These are phyloP conservation scores for Mitragyna speciosa DNA, from an alignment of 257 asterid genomes.

Conservation along the genomic window DNA sequence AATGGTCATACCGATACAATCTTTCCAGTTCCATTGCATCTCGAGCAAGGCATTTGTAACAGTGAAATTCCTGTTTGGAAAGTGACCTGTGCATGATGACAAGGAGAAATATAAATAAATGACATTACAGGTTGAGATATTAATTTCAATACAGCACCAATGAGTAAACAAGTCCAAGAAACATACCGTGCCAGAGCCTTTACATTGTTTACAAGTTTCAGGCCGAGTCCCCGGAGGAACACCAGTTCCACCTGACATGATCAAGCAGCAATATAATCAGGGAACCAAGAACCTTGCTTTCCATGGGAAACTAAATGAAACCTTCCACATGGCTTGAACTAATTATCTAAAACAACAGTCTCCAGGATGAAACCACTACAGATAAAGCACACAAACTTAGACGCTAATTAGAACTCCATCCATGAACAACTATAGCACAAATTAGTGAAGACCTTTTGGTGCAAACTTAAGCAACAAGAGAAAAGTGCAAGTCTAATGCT, in stretches of 20 bases:
- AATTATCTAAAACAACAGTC: neutral
- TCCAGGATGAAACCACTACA: neutral
- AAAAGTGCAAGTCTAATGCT: neutral
- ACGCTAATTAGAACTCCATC: neutral
- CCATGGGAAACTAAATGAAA: neutral
- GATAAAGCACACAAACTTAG: neutral
- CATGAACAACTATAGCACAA: no score
- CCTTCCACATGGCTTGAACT: neutral
- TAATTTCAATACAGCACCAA: neutral
- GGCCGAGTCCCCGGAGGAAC: slow-evolving; percentile 98
- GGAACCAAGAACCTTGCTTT: neutral
- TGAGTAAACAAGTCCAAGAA: slow-evolving; percentile 23
- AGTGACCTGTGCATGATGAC: slow-evolving; percentile 35
- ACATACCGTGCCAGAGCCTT: slow-evolving; percentile 87
- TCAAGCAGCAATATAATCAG: slow-evolving; percentile 8
- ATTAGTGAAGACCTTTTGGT: neutral
- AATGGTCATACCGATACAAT: slow-evolving; percentile 67
- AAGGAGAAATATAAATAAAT: neutral
- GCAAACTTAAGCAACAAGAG: neutral
- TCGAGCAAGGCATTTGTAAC: slow-evolving; percentile 60
- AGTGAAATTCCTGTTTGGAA: slow-evolving; percentile 58
- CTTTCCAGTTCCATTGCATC: slow-evolving; percentile 77
- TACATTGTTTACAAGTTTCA: slow-evolving; percentile 86
- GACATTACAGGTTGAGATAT: slow-evolving; percentile 1
- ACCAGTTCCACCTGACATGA: slow-evolving; percentile 80